A percentile compares a stretch with the other conserved stretches of the same genome.
These are phyloP conservation scores for Thermoascus crustaceus DNA, from an alignment of 2,329 filamentous ascomycete genomes.

Conservation along the genomic window DNA sequence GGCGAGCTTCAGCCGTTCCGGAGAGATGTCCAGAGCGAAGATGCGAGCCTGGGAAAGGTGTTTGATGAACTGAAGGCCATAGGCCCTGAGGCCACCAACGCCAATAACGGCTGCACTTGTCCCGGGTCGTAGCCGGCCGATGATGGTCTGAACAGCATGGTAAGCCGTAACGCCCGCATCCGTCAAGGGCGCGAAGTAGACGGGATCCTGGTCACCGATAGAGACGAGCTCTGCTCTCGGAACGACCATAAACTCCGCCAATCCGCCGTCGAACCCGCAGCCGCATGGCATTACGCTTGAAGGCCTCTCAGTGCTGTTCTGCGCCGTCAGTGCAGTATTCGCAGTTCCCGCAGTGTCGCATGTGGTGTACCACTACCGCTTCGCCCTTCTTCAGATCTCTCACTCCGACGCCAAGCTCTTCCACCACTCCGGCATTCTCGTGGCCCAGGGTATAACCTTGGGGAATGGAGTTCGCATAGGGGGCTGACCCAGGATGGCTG, in stretches of 20 bases:
- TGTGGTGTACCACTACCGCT: conserved; percentile 10
- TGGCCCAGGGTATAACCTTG: conserved; percentile 8
- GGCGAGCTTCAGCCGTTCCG: conserved; percentile 6
- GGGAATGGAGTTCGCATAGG: conserved; percentile 7
- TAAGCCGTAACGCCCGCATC: conserved; percentile 11
- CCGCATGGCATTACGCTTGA: conserved; percentile 9
- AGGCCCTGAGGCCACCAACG: conserved; percentile 8
- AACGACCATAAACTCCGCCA: conserved; percentile 10
- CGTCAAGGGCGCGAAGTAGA: conserved; percentile 9
- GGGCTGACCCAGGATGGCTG: conserved; percentile 4
- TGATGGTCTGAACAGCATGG: conserved; percentile 7
- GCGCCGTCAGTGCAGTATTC: conserved; percentile 10
- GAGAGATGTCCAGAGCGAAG: conserved; percentile 7
- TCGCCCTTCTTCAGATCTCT: conserved; percentile 11
- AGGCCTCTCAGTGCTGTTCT: conserved; percentile 8
- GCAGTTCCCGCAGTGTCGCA: conserved; percentile 11
- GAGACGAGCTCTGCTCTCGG: conserved; percentile 8
- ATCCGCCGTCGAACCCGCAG: conserved; percentile 9
- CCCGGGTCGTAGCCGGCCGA: conserved; percentile 7
- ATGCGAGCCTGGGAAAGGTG: conserved; percentile 6
- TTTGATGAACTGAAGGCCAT: conserved; percentile 8
- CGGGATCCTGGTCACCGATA: conserved; percentile 8
- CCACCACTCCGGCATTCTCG: conserved; percentile 10
- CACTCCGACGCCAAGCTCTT: conserved; percentile 7
- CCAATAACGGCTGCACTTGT: conserved; percentile 8